A percentile compares a stretch with the other conserved stretches of the same genome.
phyloP scores from a whole-genome alignment of 305 asterid species.

The Ruellia speciosa region DNA sequence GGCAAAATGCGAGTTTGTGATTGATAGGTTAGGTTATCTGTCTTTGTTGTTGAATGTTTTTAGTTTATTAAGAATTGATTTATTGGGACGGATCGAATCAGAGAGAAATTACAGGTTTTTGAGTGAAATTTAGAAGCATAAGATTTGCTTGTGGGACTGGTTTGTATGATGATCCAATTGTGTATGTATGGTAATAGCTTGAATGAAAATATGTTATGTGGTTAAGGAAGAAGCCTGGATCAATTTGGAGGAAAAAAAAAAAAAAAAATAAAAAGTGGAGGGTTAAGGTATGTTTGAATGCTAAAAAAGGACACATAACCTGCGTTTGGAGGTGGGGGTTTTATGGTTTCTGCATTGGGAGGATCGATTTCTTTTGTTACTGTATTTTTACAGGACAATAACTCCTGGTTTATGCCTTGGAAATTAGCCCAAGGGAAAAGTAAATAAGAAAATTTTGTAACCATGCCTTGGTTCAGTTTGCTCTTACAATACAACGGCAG shows the following conservation, averaged over 20 bases:
- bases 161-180: conserved; percentile 8
- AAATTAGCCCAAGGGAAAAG: too few relatives aligned
- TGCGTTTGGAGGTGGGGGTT: conserved; percentile 1
- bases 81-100: too few relatives aligned
- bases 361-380: background rate
- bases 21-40: conserved; percentile 5
- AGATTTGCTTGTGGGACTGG: too few relatives aligned
- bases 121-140: too few relatives aligned
- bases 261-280: background rate
- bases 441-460: too few relatives aligned
- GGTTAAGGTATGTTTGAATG: conserved; percentile 4
- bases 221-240: conserved; percentile 8
- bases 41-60: background rate
- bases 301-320: background rate
- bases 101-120: too few relatives aligned
- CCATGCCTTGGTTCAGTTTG: too few relatives aligned
- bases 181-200: conserved; percentile 6
- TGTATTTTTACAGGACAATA: background rate
- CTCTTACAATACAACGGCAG: too few relatives aligned
- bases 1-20: background rate
- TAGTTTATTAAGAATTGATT: background rate
- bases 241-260: background rate
- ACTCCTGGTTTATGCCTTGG: too few relatives aligned
- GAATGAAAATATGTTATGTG: background rate
- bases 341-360: conserved; percentile 4